These are phyloP conservation scores for Astrephomene gubernaculifera DNA, from an alignment of 139 green algal species.

Conservation along the genomic window DNA sequence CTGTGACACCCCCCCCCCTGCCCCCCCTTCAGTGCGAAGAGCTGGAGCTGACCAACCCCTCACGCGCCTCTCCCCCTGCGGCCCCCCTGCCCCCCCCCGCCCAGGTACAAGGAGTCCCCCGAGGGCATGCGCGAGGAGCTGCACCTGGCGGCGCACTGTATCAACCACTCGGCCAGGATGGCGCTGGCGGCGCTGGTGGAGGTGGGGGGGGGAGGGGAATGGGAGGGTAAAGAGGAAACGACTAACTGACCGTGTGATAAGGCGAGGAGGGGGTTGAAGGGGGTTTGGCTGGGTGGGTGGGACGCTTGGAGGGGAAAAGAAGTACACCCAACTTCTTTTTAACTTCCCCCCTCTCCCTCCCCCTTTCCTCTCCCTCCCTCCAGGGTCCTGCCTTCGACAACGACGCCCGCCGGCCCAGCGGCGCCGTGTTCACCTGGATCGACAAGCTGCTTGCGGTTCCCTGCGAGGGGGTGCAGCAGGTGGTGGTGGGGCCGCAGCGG, in stretches of 20 bases:
- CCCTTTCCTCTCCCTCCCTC: background rate
- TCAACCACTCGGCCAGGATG: slow-evolving; percentile 72
- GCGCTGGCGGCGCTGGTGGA: slow-evolving; percentile 84
- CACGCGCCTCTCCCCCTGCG: no score
- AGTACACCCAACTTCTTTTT: background rate
- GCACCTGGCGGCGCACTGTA: slow-evolving; percentile 54
- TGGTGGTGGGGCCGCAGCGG: slow-evolving; percentile 4
- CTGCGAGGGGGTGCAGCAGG: slow-evolving; percentile 7
- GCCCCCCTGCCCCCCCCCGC: no score
- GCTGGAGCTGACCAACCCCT: no score
- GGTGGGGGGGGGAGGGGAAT: slow-evolving; percentile 46
- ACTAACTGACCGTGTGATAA: no score
- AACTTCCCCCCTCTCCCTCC: background rate
- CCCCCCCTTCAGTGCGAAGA: no score
- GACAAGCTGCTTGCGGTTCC: slow-evolving; percentile 55
- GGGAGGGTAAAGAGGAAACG: no score
- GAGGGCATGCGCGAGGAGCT: slow-evolving; percentile 65
- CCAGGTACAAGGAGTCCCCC: slow-evolving; percentile 48
- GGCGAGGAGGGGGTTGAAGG: background rate
- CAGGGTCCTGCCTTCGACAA: slow-evolving; percentile 73
- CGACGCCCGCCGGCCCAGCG: slow-evolving; percentile 58
- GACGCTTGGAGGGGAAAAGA: background rate
- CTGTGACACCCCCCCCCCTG: background rate
- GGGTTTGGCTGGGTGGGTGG: background rate
- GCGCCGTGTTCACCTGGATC: slow-evolving; percentile 62